These are phyloP conservation scores for Aspergillus tubingensis DNA, from an alignment of 2,329 filamentous ascomycete species.

Conservation along the genomic window DNA sequence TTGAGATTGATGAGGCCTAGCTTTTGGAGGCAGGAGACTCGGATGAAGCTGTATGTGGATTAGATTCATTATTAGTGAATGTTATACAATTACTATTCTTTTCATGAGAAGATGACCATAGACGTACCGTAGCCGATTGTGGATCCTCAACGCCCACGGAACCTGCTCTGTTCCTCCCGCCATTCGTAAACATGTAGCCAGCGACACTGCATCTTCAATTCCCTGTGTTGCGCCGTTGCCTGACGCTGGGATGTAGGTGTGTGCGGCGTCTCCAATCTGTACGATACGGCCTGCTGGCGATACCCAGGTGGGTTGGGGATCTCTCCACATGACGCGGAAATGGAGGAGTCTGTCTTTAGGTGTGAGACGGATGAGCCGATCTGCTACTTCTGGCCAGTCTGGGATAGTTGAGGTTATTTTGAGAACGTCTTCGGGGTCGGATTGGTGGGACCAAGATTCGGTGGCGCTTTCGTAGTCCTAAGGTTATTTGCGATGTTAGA, in stretches of 20 bases:
- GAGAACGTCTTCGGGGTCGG: constrained; percentile 16
- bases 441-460: constrained; percentile 16
- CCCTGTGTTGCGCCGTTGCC: constrained; percentile 12
- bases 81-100: constrained; percentile 45
- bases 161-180: constrained; percentile 41
- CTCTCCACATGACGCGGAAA: constrained; percentile 52
- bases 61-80: constrained; percentile 48
- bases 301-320: constrained; percentile 48
- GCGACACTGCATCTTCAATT: constrained; percentile 13
- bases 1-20: not conserved
- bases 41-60: constrained; percentile 3
- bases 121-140: constrained; percentile 34
- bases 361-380: constrained; percentile 21
- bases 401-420: constrained; percentile 12
- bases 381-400: constrained; percentile 15
- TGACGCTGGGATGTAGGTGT: constrained; percentile 13
- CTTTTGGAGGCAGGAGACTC: not conserved
- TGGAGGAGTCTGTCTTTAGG: constrained; percentile 44
- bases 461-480: not conserved
- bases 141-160: constrained; percentile 20
- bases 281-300: constrained; percentile 12
- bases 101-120: not conserved
- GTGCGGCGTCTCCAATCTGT: constrained; percentile 17
- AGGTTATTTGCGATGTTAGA: not conserved
- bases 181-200: constrained; percentile 46